These are phyloP conservation scores for Calocybe indica DNA, from an alignment of 768 basidiomycete genomes.

Conservation along the genomic window DNA sequence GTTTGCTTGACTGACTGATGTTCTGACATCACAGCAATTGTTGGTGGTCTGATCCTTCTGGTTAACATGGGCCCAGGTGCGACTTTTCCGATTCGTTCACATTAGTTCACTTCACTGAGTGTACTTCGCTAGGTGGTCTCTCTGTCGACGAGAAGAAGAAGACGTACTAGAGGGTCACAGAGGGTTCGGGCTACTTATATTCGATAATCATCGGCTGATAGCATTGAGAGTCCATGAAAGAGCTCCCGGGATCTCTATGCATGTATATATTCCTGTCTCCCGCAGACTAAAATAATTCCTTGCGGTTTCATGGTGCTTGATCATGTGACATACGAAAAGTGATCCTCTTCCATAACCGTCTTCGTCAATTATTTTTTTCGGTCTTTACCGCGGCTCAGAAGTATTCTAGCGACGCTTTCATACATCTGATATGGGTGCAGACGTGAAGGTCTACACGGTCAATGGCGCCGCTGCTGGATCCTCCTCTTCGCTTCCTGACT, in stretches of 20 bases:
- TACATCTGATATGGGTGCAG: slow-evolving; percentile 11
- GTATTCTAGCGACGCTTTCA: not conserved
- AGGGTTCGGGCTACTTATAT: not conserved
- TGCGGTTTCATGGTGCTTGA: too few relatives aligned
- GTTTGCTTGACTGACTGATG: slow-evolving; percentile 3
- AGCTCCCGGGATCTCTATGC: slow-evolving; percentile 6
- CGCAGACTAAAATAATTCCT: slow-evolving; percentile 11
- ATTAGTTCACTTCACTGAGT: slow-evolving; percentile 6
- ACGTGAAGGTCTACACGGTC: slow-evolving; percentile 89
- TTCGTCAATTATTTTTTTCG: not conserved
- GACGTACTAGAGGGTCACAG: slow-evolving; percentile 48
- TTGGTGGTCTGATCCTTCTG: slow-evolving; percentile 93
- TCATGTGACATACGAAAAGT: too few relatives aligned
- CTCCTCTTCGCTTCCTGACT: slow-evolving; percentile 90
- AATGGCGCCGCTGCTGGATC: slow-evolving; percentile 87
- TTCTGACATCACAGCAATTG: slow-evolving; percentile 53
- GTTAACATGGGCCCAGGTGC: slow-evolving; percentile 97
- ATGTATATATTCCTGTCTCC: slow-evolving; percentile 13
- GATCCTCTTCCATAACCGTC: too few relatives aligned
- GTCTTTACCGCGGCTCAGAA: not conserved
- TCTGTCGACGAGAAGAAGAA: slow-evolving; percentile 99
- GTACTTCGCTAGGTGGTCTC: slow-evolving; percentile 59
- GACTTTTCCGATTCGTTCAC: not conserved
- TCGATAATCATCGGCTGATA: slow-evolving; percentile 1
- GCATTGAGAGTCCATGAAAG: not conserved